Base-by-base conservation (phyloP, 192 early-diverging fungal genomes). In the Coemansia erecta region DNA sequence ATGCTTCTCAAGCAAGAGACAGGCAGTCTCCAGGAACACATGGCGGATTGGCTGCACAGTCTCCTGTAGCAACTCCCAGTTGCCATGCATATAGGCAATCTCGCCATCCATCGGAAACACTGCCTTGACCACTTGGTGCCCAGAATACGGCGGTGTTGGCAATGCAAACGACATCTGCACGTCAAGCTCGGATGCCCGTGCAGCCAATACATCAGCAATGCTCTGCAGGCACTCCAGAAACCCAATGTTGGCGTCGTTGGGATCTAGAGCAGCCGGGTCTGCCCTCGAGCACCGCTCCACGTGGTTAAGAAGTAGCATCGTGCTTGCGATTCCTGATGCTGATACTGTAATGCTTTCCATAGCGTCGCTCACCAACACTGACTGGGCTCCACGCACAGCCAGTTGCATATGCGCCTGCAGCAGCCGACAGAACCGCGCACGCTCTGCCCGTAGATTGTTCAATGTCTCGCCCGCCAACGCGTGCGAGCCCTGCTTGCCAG, bases 161-260 rank as follows among this genome's bases (percentile, higher is more conserved):
- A 77, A 46, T 1, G 74, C 64, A 37, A 77, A 43, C 1, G 54
- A 31, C 26, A 77, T 11, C 3, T 39, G 26, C 10, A 71, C 51
- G 13, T 51, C 60, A 23, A 71, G 61, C 40, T 71, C 69, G 3
- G 37, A 68, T 5, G 74, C 74, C 45, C 68, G 47, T 11, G 74
- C 68, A 1, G 64, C 69, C 50, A 71, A 28, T 11, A 66, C 69
- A 39, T 77, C 74, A 33, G 47, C 64, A 19, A 77, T 60, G n/a
- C 49, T 58, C 56, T 77, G 68, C 58, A 77, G 9, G 22, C 53
- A 60, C 26, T 60, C 52, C 26, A 70, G 51, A 13, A 59, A 23
- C 26, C 50, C 60, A 22, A 57, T 31, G 5, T 41, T 22, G 39
- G 28, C 3, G 9, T 26, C 24, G 21, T 12, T 53, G 45, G 15